These are phyloP conservation scores for Aspergillus sp. DNA, from an alignment of 2,329 filamentous ascomycete species.

Conservation along the genomic window DNA sequence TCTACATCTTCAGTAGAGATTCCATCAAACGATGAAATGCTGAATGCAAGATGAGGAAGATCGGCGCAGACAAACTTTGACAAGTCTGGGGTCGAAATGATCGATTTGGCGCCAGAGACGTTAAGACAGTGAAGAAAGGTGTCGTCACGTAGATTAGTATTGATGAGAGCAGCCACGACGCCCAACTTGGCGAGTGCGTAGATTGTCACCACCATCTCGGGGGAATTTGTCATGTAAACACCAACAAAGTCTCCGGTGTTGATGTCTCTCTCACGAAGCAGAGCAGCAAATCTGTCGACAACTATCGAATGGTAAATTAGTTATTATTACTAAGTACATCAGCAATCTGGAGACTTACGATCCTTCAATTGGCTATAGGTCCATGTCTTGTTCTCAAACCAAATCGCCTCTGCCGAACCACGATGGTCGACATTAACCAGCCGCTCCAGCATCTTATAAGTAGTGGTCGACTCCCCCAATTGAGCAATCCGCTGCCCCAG, in stretches of 20 bases:
- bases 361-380: constrained; percentile 43
- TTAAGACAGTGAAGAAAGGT: constrained; percentile 43
- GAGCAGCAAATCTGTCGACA: constrained; percentile 40
- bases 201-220: constrained; percentile 43
- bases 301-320: constrained; percentile 23
- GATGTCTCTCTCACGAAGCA: constrained; percentile 35
- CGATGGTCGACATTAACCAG: constrained; percentile 36
- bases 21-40: constrained; percentile 32
- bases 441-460: constrained; percentile 41
- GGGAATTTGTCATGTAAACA: constrained; percentile 46
- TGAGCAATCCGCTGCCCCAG: constrained; percentile 31
- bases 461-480: constrained; percentile 34
- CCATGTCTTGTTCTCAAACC: constrained; percentile 47
- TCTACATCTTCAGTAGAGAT: constrained; percentile 17
- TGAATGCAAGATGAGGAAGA: constrained; percentile 34
- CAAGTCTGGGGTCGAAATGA: constrained; percentile 44
- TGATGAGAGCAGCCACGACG: constrained; percentile 42
- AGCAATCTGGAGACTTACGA: constrained; percentile 22
- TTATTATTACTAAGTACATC: not conserved
- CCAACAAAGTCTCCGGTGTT: constrained; percentile 39
- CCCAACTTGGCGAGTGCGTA: constrained; percentile 45
- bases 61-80: constrained; percentile 28
- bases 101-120: constrained; percentile 35
- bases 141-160: constrained; percentile 42
- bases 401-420: constrained; percentile 38